Base-by-base conservation (phyloP, 768 basidiomycete species). In the Termitomyces bulborhizus region DNA sequence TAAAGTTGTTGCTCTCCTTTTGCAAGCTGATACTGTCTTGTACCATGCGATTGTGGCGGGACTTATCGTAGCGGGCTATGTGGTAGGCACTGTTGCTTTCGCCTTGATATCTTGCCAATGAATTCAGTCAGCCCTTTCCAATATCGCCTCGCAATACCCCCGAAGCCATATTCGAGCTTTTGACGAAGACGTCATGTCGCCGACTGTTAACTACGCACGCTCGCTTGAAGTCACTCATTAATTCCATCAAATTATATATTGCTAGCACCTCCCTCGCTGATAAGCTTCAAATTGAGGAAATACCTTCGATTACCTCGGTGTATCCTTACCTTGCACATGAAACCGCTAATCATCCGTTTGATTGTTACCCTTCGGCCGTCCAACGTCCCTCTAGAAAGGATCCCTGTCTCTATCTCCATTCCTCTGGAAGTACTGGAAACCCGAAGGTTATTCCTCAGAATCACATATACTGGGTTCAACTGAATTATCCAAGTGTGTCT, bases 41-140 rank as follows among this genome's bases (percentile, higher is more conserved):
- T 79, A 78, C 51, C 75, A 78, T 6, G 68, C 77, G 0, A 54
- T 77, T 6, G 60, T 70, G 6, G 55, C 73, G 8, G 79, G 78
- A 0, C 57, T 73, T 27, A 67, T 72, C 32, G 64, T 64, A 31
- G 71, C 73, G 1, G 75, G 73, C 6, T 61, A 69, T 27, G 60
- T 73, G 47, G 73, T 73, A 50, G 44, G 71, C 63, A 12, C 16
- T 21, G 27, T 44, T 6, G 15, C 26, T 4, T 4, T 0, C 6
- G 8, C 6, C 18, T 12, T 24, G 6, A 39, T 26, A 18, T 15
- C 24, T 27, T 26, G 6, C 36, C 4, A 3, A 46, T 12, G 24
- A 4, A 15, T 36, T 3, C 15, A 7, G 4, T 41, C 51, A 76
- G 76, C 74, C 75, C 15, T 73, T 71, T 55, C 69, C 70, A 0